Conservation (phyloP, 495 filamentous ascomycete genomes). For the Jackrogersella multiformis region DNA sequence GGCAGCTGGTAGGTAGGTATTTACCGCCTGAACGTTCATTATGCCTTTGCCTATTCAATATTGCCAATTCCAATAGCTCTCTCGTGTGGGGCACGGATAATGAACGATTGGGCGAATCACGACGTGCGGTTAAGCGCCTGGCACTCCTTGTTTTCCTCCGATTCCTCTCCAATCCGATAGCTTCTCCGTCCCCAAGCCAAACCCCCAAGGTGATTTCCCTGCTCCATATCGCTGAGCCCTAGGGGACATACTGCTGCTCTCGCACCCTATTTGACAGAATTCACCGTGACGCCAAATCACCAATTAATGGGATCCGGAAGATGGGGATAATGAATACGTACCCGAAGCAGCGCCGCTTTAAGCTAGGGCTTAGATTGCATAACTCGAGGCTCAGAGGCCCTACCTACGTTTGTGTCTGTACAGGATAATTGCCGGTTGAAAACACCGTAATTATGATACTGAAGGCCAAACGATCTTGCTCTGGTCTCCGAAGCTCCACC, state of each 20-base stretch:
- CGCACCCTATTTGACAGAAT: conserved; percentile 21
- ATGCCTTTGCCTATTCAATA: too few species aligned
- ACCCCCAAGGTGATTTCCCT: conserved; percentile 22
- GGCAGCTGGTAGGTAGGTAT: too few species aligned
- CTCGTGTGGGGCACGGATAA: too few species aligned
- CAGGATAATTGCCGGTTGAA: neutral
- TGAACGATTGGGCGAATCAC: conserved; percentile 36
- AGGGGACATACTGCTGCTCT: conserved; percentile 18
- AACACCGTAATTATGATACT: conserved; percentile 1
- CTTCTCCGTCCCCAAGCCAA: conserved; percentile 21
- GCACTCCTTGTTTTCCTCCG: too few species aligned
- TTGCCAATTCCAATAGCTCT: too few species aligned
- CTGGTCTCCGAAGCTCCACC: too few species aligned
- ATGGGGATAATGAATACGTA: neutral
- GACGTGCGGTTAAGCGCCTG: conserved; percentile 35
- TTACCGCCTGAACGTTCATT: too few species aligned
- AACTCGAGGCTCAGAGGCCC: neutral
- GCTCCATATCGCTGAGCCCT: conserved; percentile 15
- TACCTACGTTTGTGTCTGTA: neutral
- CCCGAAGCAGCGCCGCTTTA: neutral
- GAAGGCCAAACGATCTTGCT: too few species aligned
- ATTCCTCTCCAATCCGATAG: conserved; percentile 28
- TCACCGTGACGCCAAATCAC: conserved; percentile 5
- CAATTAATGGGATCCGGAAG: conserved; percentile 9
- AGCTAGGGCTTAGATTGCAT: neutral